phyloP scores from a whole-genome alignment of 257 asterid species.

The Nicotiana undulata region DNA sequence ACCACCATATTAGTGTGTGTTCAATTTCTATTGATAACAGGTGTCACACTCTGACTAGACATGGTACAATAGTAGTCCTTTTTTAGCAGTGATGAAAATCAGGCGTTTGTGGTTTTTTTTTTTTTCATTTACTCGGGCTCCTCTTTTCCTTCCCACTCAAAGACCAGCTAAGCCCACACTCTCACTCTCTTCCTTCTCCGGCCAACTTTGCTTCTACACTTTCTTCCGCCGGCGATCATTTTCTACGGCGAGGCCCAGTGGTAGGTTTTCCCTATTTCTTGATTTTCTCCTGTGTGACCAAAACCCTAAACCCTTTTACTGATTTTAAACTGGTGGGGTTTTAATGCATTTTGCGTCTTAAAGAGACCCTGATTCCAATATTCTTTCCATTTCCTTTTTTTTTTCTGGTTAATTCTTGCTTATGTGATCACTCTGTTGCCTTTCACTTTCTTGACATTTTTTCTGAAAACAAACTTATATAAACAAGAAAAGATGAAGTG shows the following conservation, averaged over 20 bases:
- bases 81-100: no score
- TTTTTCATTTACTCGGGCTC: background rate
- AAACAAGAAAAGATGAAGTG: no score
- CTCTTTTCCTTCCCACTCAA: background rate
- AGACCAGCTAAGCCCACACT: background rate
- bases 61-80: no score
- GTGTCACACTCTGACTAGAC: no score
- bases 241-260: background rate
- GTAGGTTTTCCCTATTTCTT: background rate
- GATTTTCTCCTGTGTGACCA: background rate
- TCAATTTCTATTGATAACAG: no score
- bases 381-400: background rate
- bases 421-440: background rate
- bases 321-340: background rate
- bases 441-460: background rate
- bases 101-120: no score
- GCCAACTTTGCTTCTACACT: background rate
- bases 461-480: background rate
- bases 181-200: background rate
- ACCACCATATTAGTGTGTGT: no score
- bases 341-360: background rate
- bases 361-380: background rate
- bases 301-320: background rate
- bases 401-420: background rate
- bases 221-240: background rate